Evolutionary conservation across 495 filamentous ascomycete species (phyloP).

Genomic region (Haplographium delicatum): DNA sequence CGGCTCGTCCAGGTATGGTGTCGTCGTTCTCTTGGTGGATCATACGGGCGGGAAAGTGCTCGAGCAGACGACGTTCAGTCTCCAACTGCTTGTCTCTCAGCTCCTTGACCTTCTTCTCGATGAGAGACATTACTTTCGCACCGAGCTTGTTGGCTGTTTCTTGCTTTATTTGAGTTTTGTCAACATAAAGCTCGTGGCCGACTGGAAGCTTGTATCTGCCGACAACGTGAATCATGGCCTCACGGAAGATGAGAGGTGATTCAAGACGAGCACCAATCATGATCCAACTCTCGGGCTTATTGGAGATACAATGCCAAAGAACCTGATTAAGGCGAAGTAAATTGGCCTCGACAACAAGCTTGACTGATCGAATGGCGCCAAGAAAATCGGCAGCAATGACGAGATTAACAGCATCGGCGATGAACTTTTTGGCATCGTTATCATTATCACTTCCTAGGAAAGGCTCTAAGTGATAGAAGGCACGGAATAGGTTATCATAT

Average conservation of each 20-base stretch:
- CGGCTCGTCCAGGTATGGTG: constrained; percentile 12
- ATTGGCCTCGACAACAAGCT: constrained; percentile 33
- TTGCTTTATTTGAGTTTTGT: not conserved
- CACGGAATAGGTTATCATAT: constrained; percentile 37
- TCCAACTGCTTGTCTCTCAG: constrained; percentile 25
- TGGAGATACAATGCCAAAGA: constrained; percentile 35
- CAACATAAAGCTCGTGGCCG: constrained; percentile 8
- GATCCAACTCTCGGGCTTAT: constrained; percentile 36
- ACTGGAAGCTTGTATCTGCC: constrained; percentile 33
- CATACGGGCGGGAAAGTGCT: constrained; percentile 21
- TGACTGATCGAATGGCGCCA: constrained; percentile 31
- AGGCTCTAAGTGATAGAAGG: constrained; percentile 38
- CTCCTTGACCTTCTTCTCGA: constrained; percentile 21
- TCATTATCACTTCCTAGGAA: constrained; percentile 21
- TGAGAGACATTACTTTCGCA: constrained; percentile 5
- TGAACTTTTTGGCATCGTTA: not conserved
- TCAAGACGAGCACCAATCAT: constrained; percentile 34
- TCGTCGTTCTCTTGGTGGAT: constrained; percentile 1
- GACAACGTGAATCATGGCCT: constrained; percentile 42
- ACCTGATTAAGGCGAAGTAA: constrained; percentile 35
- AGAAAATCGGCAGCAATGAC: constrained; percentile 39
- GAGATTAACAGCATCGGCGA: constrained; percentile 27
- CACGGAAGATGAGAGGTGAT: constrained; percentile 39
- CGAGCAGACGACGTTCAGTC: constrained; percentile 26
- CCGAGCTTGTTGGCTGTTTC: too few species aligned